Conservation (phyloP, 176 grass and related monocot species). For the Guadua angustifolia region DNA sequence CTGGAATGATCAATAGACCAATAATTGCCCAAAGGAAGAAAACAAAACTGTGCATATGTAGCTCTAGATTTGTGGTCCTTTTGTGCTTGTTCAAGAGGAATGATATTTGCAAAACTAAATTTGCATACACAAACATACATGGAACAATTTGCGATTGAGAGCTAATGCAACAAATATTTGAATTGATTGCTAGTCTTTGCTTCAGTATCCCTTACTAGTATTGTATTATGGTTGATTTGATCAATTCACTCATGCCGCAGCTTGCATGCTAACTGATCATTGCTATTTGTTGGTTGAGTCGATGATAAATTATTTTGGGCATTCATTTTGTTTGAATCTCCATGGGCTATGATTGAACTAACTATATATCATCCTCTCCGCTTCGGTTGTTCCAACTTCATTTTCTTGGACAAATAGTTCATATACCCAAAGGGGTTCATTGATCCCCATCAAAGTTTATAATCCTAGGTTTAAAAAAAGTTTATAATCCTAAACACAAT, state of each 20-base stretch:
- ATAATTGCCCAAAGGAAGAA: too few species aligned
- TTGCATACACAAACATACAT: background rate
- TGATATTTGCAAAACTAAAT: background rate
- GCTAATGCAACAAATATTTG: background rate
- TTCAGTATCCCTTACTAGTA: background rate
- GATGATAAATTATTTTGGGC: background rate
- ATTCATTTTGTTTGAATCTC: slow-evolving; percentile 7
- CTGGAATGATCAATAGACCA: too few species aligned
- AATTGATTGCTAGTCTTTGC: background rate
- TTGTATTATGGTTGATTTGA: background rate
- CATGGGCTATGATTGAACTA: background rate
- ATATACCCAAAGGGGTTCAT: background rate
- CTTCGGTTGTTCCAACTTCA: background rate
- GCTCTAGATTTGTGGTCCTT: too few species aligned
- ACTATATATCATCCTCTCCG: too few species aligned
- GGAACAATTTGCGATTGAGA: background rate
- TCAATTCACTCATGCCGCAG: background rate
- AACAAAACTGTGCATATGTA: too few species aligned
- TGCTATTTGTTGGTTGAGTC: background rate
- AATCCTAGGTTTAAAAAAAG: too few species aligned
- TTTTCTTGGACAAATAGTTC: background rate
- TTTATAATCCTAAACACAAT: background rate
- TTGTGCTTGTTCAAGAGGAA: too few species aligned
- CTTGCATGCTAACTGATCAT: background rate
- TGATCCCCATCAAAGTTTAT: background rate